phyloP scores from a whole-genome alignment of 2,329 filamentous ascomycete species.

The Tolypocladium ophioglossoides region DNA sequence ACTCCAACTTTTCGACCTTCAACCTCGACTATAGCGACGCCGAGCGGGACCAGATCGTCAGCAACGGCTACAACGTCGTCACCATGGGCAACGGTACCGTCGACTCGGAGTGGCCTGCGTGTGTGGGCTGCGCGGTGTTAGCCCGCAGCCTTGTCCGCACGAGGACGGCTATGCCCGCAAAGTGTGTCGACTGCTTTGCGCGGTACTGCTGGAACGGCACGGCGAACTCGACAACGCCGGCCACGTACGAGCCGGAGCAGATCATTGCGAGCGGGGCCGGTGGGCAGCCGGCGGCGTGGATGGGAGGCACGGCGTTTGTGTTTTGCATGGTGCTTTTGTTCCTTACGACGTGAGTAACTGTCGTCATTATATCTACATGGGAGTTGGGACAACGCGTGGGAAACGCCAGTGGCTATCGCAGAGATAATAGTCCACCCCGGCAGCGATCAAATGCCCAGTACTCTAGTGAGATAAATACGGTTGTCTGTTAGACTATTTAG shows the following conservation, averaged over 20 bases:
- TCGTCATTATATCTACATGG: not conserved
- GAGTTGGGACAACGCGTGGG: no score
- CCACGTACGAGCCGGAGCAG: not conserved
- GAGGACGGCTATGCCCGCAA: slow-evolving; percentile 49
- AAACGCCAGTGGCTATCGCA: no score
- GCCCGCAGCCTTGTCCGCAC: slow-evolving; percentile 60
- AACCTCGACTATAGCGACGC: slow-evolving; percentile 48
- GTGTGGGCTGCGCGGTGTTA: slow-evolving; percentile 73
- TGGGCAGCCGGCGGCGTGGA: not conserved
- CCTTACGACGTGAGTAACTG: not conserved
- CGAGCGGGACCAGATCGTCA: slow-evolving; percentile 63
- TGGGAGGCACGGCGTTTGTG: not conserved
- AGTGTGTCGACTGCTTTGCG: slow-evolving; percentile 63
- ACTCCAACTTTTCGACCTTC: slow-evolving; percentile 68
- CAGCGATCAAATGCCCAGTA: no score
- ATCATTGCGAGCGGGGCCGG: not conserved
- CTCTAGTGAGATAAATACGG: no score
- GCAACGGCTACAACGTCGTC: slow-evolving; percentile 69
- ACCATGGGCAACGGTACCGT: slow-evolving; percentile 68
- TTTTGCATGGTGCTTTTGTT: not conserved
- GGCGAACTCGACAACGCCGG: slow-evolving; percentile 1
- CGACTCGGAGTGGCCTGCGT: slow-evolving; percentile 62
- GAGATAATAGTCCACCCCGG: no score
- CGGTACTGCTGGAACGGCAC: slow-evolving; percentile 83
- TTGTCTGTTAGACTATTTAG: no score